These are phyloP conservation scores for Nemania sp. DNA, from an alignment of 2,329 filamentous ascomycete species.

Conservation along the genomic window DNA sequence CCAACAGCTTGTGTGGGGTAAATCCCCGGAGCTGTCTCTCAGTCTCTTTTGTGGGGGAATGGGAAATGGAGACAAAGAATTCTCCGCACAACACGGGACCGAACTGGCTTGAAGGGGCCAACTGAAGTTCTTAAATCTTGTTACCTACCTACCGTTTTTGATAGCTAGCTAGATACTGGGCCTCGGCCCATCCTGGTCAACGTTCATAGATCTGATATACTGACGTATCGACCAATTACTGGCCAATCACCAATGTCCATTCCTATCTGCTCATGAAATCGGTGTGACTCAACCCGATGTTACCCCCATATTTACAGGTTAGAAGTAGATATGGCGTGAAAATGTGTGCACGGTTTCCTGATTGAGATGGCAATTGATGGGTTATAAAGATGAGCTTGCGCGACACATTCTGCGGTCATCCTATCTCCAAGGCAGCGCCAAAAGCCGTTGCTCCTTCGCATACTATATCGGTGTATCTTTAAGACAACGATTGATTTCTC, in stretches of 20 bases:
- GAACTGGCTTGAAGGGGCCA: neutral
- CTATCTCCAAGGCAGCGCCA: neutral
- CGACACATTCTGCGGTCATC: neutral
- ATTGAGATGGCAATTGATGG: neutral
- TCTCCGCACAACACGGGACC: constrained; percentile 20
- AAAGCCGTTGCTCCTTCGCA: neutral
- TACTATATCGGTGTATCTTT: neutral
- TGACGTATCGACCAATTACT: constrained; percentile 1
- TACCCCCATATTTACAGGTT: constrained; percentile 3
- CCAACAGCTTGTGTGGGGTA: constrained; percentile 34
- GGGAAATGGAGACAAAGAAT: constrained; percentile 18
- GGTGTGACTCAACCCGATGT: constrained; percentile 33
- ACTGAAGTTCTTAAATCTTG: neutral
- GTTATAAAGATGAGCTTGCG: constrained; percentile 22
- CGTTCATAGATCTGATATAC: neutral
- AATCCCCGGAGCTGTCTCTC: constrained; percentile 4
- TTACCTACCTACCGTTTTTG: neutral
- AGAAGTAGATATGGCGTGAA: neutral
- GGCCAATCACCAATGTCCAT: constrained; percentile 18
- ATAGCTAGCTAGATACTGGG: too few relatives aligned
- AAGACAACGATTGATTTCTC: neutral
- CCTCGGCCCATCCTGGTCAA: neutral
- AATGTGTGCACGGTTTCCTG: neutral
- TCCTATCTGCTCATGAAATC: neutral
- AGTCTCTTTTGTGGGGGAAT: constrained; percentile 17